Conservation (phyloP, 768 basidiomycete species). For the Leccinum obscurum region DNA sequence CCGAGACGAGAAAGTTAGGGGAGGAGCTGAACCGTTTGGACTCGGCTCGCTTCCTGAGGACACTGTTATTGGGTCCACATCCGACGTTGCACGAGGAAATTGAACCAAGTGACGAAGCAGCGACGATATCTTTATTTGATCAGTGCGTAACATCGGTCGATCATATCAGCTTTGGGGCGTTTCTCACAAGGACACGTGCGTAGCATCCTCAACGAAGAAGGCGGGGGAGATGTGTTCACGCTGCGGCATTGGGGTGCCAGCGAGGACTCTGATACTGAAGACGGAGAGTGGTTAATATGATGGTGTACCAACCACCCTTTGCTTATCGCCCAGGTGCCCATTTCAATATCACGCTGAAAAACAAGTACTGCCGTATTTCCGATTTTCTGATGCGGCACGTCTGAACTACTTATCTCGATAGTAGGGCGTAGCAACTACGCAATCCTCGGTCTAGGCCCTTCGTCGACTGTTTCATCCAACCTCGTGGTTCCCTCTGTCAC, state of each 20-base stretch:
- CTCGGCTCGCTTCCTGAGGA: slow-evolving; percentile 37
- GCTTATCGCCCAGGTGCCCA: not conserved
- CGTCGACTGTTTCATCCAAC: not conserved
- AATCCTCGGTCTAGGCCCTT: not conserved
- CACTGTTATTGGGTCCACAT: slow-evolving; percentile 31
- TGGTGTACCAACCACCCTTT: slow-evolving; percentile 7
- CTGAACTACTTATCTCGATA: not conserved
- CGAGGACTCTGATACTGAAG: slow-evolving; percentile 28
- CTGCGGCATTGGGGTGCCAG: slow-evolving; percentile 40
- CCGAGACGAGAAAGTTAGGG: slow-evolving; percentile 47
- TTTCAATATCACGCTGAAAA: slow-evolving; percentile 1
- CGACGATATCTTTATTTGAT: slow-evolving; percentile 68
- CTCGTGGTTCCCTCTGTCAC: not conserved
- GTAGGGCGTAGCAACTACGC: not conserved
- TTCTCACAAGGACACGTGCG: slow-evolving; percentile 11
- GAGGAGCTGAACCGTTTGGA: slow-evolving; percentile 37
- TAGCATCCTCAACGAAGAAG: slow-evolving; percentile 63
- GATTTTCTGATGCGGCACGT: not conserved
- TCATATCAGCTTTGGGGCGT: not conserved
- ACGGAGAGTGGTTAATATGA: slow-evolving; percentile 25
- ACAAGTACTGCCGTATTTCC: not conserved
- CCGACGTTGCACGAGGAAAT: slow-evolving; percentile 30
- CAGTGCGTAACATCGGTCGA: slow-evolving; percentile 47
- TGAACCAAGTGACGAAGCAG: slow-evolving; percentile 42
- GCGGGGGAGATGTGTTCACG: slow-evolving; percentile 54